Conservation (phyloP, 495 filamentous ascomycete genomes). For the Tuber calosporum region DNA sequence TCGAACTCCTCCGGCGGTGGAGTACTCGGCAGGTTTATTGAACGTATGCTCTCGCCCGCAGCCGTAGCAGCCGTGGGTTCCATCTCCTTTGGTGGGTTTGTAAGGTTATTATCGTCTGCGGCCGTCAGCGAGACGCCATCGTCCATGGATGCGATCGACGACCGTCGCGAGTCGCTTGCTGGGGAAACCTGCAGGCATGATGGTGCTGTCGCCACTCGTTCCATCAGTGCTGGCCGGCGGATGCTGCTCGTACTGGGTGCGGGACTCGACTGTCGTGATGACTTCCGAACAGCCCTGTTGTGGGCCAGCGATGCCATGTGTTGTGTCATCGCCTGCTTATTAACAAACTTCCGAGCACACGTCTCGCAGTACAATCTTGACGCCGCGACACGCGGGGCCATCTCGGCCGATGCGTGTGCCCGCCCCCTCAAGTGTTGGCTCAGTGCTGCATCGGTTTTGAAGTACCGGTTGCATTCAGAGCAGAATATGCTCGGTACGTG, state of each 20-base stretch:
- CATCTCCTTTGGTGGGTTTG: neutral
- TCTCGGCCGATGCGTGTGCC: neutral
- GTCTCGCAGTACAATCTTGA: slow-evolving; percentile 1
- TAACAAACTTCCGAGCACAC: neutral
- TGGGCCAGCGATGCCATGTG: neutral
- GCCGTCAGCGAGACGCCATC: slow-evolving; percentile 4
- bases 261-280: neutral
- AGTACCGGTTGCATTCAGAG: slow-evolving; percentile 1
- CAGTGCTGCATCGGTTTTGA: neutral
- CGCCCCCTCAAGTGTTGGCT: neutral
- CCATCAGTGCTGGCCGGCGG: neutral
- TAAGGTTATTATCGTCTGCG: neutral
- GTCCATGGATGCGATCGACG: neutral
- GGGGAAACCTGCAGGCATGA: neutral
- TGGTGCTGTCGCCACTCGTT: neutral
- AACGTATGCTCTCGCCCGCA: neutral
- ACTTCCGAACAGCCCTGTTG: neutral
- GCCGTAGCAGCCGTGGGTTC: neutral
- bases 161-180: neutral
- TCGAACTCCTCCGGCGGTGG: neutral
- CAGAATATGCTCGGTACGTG: neutral
- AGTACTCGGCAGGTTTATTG: neutral
- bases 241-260: neutral
- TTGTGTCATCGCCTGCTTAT: slow-evolving; percentile 4
- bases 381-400: neutral